Percentiles rank a stretch among this genome's conserved stretches.
Evolutionary conservation across 2,329 filamentous ascomycete genomes (phyloP).

Genomic region (Thielaviopsis ethacetica): DNA sequence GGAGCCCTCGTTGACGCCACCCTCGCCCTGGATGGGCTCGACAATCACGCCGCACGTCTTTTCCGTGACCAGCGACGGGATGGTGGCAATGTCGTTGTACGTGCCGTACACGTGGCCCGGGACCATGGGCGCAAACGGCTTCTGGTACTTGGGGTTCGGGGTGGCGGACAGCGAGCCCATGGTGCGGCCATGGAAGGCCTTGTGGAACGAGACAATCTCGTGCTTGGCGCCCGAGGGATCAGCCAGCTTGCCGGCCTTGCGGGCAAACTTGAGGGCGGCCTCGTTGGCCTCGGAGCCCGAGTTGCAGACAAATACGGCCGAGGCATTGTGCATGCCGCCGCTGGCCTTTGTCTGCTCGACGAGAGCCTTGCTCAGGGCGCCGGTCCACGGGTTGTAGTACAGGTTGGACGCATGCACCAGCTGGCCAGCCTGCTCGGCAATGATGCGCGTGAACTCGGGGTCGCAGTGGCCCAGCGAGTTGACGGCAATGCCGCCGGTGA

Average conservation of each 20-base stretch:
- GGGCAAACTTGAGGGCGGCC: slow-evolving; percentile 89
- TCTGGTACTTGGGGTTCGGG: slow-evolving; percentile 94
- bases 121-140: slow-evolving; percentile 87
- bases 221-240: slow-evolving; percentile 58
- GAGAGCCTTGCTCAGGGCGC: slow-evolving; percentile 69
- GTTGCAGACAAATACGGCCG: slow-evolving; percentile 83
- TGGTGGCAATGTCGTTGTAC: slow-evolving; percentile 63
- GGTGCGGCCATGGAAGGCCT: slow-evolving; percentile 89
- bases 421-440: slow-evolving; percentile 63
- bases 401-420: slow-evolving; percentile 89
- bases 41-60: slow-evolving; percentile 88
- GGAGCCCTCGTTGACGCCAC: slow-evolving; percentile 71
- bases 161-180: slow-evolving; percentile 94
- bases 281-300: slow-evolving; percentile 96
- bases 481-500: slow-evolving; percentile 92
- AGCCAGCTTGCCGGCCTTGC: slow-evolving; percentile 68
- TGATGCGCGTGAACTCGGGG: slow-evolving; percentile 53
- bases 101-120: slow-evolving; percentile 78
- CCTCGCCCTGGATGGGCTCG: slow-evolving; percentile 95
- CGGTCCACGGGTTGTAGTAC: slow-evolving; percentile 94
- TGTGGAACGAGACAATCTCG: slow-evolving; percentile 79
- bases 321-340: slow-evolving; percentile 66
- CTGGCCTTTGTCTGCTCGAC: slow-evolving; percentile 65
- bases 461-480: slow-evolving; percentile 87
- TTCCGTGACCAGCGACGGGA: slow-evolving; percentile 61